Base-by-base conservation (phyloP, 768 basidiomycete genomes). In the Lepiota venenata region DNA sequence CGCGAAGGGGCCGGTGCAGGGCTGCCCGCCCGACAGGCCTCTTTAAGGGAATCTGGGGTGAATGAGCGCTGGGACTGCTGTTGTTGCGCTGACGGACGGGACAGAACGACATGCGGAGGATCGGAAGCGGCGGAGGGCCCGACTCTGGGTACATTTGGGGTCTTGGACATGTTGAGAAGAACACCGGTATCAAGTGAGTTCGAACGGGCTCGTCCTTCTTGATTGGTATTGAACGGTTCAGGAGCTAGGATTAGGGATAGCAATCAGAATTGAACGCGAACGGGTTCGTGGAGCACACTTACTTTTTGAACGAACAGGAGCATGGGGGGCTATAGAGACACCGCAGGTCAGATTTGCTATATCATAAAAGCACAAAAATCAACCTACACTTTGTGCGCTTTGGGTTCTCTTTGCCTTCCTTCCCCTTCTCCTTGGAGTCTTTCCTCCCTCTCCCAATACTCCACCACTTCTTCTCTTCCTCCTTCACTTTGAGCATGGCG, bases 371-470 rank as follows among this genome's bases (percentile, higher is more conserved):
- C 8, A 46, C 1, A 37, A 21, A 38, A 57, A 6, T 47, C 16
- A 69, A 5, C 71, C 4, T 67, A 83, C 81, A 71, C 64, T 79
- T 79, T 6, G 71, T 67, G 46, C 74, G 71, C 29, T 67, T 61
- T 63, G 72, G 72, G 22, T 71, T 68, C 48, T 73, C 71, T 32
- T 73, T 73, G 57, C 66, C 69, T 58, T 69, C 66, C 58, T 72
- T 67, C 58, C 76, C 77, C 14, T 70, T 74, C 67, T 84, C 84
- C 65, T 88, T 88, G 15, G 81, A 83, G 52, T 88, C 88, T 63
- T 84, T 90, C 60, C 85, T 70, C 9, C 87, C 87, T 12, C 87
- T 71, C 5, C 87, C 84, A 55, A 92, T 84, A 58, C 80, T 91
- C 91, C 89, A 92, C 88, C 89, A 92, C 66, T 84, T 87, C 62